Conservation (phyloP, 495 filamentous ascomycete species). For the Penicillium silybi region DNA sequence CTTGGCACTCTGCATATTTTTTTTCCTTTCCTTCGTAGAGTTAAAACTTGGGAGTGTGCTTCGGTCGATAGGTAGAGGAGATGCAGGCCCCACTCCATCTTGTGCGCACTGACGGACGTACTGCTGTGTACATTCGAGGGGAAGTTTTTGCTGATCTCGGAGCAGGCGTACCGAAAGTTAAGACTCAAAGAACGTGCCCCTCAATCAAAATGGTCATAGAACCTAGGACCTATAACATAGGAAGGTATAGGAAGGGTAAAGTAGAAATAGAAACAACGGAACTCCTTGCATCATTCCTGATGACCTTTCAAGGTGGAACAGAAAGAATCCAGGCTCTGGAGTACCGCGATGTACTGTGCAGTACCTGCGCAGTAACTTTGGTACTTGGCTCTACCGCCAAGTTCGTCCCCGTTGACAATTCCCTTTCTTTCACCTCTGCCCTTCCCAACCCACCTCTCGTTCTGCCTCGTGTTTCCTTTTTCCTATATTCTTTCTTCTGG, state of each 20-base stretch:
- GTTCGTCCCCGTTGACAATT: conserved; percentile 1
- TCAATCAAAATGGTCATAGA: neutral
- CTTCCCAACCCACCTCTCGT: conserved; percentile 12
- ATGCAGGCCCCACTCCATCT: conserved; percentile 18
- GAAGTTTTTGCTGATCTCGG: conserved; percentile 4
- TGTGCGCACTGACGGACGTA: conserved; percentile 20
- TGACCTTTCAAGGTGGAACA: neutral
- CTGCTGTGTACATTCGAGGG: neutral
- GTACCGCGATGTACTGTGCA: conserved; percentile 11
- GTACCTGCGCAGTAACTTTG: conserved; percentile 27
- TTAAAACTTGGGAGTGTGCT: neutral
- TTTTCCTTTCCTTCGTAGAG: neutral
- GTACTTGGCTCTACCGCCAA: conserved; percentile 25
- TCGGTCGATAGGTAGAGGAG: neutral
- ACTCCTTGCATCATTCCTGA: neutral
- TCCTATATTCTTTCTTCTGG: conserved; percentile 13
- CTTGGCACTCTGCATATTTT: neutral
- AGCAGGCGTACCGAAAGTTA: neutral
- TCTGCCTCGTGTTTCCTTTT: conserved; percentile 4
- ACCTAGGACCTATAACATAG: neutral
- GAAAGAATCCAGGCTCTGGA: neutral
- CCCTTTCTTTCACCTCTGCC: conserved; percentile 21
- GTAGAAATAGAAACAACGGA: neutral
- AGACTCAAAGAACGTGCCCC: neutral
- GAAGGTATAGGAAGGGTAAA: neutral